A percentile compares a stretch with the other conserved stretches of the same genome.
phyloP scores from a whole-genome alignment of 192 early-diverging fungal species.

The Coemansia sp. region DNA sequence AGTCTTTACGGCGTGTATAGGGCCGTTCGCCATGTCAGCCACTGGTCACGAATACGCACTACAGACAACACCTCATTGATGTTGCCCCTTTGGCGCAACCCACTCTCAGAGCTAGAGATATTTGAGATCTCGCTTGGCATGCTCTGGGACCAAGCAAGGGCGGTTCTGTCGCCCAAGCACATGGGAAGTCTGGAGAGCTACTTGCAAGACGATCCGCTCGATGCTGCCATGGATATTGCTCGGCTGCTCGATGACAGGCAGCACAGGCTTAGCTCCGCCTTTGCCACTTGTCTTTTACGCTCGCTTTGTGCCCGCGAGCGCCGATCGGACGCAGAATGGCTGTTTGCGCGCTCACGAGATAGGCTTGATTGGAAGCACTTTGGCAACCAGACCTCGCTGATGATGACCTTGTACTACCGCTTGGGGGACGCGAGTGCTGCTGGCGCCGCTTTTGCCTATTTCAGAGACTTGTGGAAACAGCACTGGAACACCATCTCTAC shows the following conservation, averaged over 20 bases:
- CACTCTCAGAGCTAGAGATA: background rate
- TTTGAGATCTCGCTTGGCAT: slow-evolving; percentile 1
- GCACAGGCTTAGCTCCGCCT: background rate
- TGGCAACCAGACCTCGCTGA: slow-evolving; percentile 10
- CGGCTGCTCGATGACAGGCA: background rate
- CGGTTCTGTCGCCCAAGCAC: background rate
- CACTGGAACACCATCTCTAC: slow-evolving; percentile 6
- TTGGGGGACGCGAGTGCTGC: slow-evolving; percentile 4
- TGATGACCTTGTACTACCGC: slow-evolving; percentile 44
- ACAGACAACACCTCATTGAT: background rate
- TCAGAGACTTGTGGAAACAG: slow-evolving; percentile 3
- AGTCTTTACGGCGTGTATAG: slow-evolving; percentile 2
- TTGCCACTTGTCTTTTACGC: slow-evolving; percentile 6
- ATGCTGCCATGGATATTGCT: slow-evolving; percentile 11
- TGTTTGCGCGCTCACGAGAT: slow-evolving; percentile 2
- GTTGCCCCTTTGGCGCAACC: background rate
- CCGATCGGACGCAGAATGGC: slow-evolving; percentile 15
- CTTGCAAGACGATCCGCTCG: background rate
- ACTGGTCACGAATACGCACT: background rate
- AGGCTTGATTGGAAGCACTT: slow-evolving; percentile 1
- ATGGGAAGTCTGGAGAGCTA: background rate
- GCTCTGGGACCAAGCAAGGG: background rate
- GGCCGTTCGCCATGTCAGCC: background rate
- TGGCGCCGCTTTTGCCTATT: slow-evolving; percentile 12
- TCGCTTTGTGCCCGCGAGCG: slow-evolving; percentile 23